Evolutionary conservation across 495 filamentous ascomycete species (phyloP).

Genomic region (Oleoguttula mirabilis): DNA sequence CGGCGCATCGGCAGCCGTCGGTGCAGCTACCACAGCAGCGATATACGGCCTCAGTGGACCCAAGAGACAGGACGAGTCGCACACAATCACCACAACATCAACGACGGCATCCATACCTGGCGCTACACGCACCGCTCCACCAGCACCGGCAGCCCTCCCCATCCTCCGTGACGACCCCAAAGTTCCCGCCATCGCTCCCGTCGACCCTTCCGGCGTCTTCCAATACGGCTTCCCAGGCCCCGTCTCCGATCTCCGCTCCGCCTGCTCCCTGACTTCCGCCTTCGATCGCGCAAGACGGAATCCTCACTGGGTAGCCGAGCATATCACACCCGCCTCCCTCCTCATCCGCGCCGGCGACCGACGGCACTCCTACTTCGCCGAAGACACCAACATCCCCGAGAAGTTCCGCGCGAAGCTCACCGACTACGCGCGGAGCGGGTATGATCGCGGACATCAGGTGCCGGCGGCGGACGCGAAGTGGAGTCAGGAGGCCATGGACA

Average conservation of each 20-base stretch:
- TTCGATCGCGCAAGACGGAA: slow-evolving; percentile 90
- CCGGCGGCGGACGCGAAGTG: slow-evolving; percentile 95
- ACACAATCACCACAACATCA: slow-evolving; percentile 34
- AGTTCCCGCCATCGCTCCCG: slow-evolving; percentile 34
- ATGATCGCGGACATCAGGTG: slow-evolving; percentile 66
- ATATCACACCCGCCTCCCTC: slow-evolving; percentile 87
- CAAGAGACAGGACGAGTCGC: slow-evolving; percentile 30
- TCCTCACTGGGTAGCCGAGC: slow-evolving; percentile 90
- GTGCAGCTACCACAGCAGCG: slow-evolving; percentile 70
- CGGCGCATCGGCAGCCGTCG: slow-evolving; percentile 76
- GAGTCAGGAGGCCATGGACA: slow-evolving; percentile 86
- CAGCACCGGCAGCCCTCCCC: slow-evolving; percentile 20
- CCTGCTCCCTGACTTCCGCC: slow-evolving; percentile 63
- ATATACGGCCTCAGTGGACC: slow-evolving; percentile 52
- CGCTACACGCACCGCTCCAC: slow-evolving; percentile 24
- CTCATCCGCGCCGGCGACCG: slow-evolving; percentile 64
- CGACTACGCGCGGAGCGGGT: slow-evolving; percentile 86
- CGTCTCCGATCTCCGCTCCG: slow-evolving; percentile 63
- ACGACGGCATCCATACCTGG: slow-evolving; percentile 18
- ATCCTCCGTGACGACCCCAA: slow-evolving; percentile 24
- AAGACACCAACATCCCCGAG: slow-evolving; percentile 66
- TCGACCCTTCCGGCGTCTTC: slow-evolving; percentile 81
- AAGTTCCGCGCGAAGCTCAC: slow-evolving; percentile 80
- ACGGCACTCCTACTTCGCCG: slow-evolving; percentile 67
- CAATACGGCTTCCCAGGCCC: slow-evolving; percentile 97